Conservation (phyloP, 1,284 basidiomycete species). For the Lignosus rhinocerotis region DNA sequence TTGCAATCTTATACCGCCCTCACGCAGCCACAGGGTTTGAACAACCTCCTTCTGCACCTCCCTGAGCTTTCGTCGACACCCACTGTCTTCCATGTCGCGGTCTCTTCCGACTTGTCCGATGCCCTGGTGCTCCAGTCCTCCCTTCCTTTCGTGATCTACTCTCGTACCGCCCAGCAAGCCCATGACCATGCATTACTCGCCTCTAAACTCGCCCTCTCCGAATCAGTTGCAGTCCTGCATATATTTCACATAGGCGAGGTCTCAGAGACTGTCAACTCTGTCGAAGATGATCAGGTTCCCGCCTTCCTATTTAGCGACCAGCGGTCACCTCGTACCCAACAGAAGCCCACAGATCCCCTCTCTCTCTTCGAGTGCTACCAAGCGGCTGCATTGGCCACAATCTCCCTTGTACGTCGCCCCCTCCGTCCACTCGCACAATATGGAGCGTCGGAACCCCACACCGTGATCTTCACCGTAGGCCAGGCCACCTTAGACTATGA, state of each 20-base stretch:
- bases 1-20: conserved; percentile 56
- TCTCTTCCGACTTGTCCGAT: conserved; percentile 57
- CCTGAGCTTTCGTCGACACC: conserved; percentile 54
- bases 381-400: conserved; percentile 60
- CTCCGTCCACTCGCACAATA: conserved; percentile 50
- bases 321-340: conserved; percentile 20
- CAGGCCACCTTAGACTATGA: conserved; percentile 44
- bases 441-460: conserved; percentile 57
- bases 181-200: conserved; percentile 77
- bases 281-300: conserved; percentile 57
- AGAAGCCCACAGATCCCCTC: conserved; percentile 24
- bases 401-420: conserved; percentile 62
- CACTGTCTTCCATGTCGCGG: conserved; percentile 59
- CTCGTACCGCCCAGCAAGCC: conserved; percentile 62
- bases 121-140: conserved; percentile 57
- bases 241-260: conserved; percentile 58
- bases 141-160: conserved; percentile 63
- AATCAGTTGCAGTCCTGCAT: conserved; percentile 75
- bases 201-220: conserved; percentile 60
- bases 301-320: conserved; percentile 55
- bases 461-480: conserved; percentile 74
- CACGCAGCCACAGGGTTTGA: conserved; percentile 46
- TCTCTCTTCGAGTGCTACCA: conserved; percentile 60
- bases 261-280: conserved; percentile 42
- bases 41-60: conserved; percentile 58